Conservation (phyloP, 495 filamentous ascomycete genomes). For the Haplographium delicatum region DNA sequence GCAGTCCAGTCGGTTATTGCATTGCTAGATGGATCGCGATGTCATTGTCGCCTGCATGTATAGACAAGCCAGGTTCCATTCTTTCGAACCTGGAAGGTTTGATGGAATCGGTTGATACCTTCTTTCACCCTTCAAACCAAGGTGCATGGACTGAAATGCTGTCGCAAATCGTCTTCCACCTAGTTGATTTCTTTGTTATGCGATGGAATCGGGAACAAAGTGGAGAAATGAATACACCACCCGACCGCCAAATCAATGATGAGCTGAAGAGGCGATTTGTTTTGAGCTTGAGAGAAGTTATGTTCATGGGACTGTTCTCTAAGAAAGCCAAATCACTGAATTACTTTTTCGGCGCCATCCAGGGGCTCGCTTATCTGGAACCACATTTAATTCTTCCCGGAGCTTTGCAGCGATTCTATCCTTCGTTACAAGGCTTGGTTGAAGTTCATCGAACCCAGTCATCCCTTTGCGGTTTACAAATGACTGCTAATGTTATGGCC, state of each 20-base stretch:
- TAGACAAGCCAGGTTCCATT: conserved; percentile 73
- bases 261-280: conserved; percentile 86
- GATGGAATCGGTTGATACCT: conserved; percentile 94
- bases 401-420: conserved; percentile 92
- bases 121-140: conserved; percentile 97
- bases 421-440: conserved; percentile 89
- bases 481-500: conserved; percentile 82
- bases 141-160: conserved; percentile 88
- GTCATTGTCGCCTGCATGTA: conserved; percentile 82
- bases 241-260: conserved; percentile 71
- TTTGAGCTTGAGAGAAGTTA: conserved; percentile 81
- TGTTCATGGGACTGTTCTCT: conserved; percentile 97
- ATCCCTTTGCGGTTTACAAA: conserved; percentile 82
- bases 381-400: conserved; percentile 90
- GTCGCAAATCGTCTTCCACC: conserved; percentile 84
- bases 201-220: conserved; percentile 93
- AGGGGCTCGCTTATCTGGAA: conserved; percentile 84
- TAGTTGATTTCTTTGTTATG: conserved; percentile 95
- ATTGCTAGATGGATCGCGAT: conserved; percentile 94
- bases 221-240: conserved; percentile 80
- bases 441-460: conserved; percentile 97
- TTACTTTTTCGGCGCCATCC: conserved; percentile 83
- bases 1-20: conserved; percentile 85
- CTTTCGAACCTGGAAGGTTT: conserved; percentile 84
- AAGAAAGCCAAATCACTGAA: conserved; percentile 89